These are phyloP conservation scores for Apophysomyces ossiformis DNA, from an alignment of 371 early-diverging fungal genomes.

Conservation along the genomic window DNA sequence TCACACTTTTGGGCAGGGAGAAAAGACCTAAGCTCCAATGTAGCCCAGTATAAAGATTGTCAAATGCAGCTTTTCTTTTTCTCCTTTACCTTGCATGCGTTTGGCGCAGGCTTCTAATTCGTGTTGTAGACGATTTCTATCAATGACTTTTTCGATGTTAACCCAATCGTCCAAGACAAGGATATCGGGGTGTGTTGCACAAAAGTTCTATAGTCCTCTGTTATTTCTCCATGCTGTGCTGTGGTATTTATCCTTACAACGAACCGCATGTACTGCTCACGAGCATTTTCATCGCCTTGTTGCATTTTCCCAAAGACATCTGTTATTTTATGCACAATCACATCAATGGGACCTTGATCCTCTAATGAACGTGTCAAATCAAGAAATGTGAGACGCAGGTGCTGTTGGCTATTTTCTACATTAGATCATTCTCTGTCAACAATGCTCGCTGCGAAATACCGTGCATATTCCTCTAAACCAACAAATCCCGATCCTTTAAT, in stretches of 20 bases:
- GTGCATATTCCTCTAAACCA: slow-evolving; percentile 46
- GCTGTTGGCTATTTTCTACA: slow-evolving; percentile 27
- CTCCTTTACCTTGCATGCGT: background rate
- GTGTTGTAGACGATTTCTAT: slow-evolving; percentile 37
- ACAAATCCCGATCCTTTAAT: slow-evolving; percentile 44
- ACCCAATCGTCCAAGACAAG: slow-evolving; percentile 45
- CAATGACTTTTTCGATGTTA: slow-evolving; percentile 37
- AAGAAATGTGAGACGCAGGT: slow-evolving; percentile 40
- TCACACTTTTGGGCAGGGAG: slow-evolving; percentile 34
- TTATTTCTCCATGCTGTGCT: background rate
- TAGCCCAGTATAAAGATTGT: too few relatives aligned
- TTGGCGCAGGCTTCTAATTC: slow-evolving; percentile 23
- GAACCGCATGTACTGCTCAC: slow-evolving; percentile 34
- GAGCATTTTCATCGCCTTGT: slow-evolving; percentile 36
- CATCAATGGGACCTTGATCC: slow-evolving; percentile 39
- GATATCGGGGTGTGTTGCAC: slow-evolving; percentile 33
- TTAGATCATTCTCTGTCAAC: background rate
- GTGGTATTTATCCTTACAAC: slow-evolving; percentile 21
- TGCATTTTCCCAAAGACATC: slow-evolving; percentile 44
- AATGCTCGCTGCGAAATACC: slow-evolving; percentile 22
- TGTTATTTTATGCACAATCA: slow-evolving; percentile 56
- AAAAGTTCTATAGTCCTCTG: slow-evolving; percentile 26
- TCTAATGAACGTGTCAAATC: slow-evolving; percentile 43
- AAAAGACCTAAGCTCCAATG: slow-evolving; percentile 16
- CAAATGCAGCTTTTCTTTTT: too few relatives aligned